phyloP scores from a whole-genome alignment of 176 grass and related monocot genomes.

The Tillandsia leiboldiana region DNA sequence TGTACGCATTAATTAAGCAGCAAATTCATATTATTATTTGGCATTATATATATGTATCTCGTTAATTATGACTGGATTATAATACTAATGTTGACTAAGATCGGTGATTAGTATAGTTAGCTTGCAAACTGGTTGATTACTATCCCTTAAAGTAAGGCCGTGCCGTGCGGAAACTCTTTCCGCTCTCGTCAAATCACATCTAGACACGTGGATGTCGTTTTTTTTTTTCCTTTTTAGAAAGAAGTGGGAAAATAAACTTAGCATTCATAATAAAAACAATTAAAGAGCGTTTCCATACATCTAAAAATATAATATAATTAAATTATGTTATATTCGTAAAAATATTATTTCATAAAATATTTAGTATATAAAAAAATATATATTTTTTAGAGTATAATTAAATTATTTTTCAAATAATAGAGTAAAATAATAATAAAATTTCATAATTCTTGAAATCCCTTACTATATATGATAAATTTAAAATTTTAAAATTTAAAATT shows the following conservation, averaged over 20 bases:
- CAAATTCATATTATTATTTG: conserved; percentile 4
- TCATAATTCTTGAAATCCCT: too few species aligned
- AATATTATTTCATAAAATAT: too few species aligned
- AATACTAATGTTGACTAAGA: conserved; percentile 19
- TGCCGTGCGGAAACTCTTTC: neutral
- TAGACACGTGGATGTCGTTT: conserved; percentile 18
- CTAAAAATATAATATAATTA: too few species aligned
- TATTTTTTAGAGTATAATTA: too few species aligned
- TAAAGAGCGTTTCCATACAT: neutral
- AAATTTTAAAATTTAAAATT: too few species aligned
- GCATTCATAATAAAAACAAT: neutral
- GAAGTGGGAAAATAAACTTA: too few species aligned
- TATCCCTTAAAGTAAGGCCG: neutral
- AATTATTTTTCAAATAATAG: too few species aligned
- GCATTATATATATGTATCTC: neutral
- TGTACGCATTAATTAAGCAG: conserved; percentile 12
- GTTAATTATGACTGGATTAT: neutral
- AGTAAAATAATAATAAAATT: too few species aligned
- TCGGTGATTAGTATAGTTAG: conserved; percentile 5
- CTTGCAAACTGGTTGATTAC: neutral
- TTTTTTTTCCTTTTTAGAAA: too few species aligned
- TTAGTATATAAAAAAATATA: too few species aligned
- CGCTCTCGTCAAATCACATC: neutral
- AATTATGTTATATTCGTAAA: too few species aligned
- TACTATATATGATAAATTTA: too few species aligned